phyloP scores from a whole-genome alignment of 805 yeast genomes.

The Lipomyces yamanashiensis region DNA sequence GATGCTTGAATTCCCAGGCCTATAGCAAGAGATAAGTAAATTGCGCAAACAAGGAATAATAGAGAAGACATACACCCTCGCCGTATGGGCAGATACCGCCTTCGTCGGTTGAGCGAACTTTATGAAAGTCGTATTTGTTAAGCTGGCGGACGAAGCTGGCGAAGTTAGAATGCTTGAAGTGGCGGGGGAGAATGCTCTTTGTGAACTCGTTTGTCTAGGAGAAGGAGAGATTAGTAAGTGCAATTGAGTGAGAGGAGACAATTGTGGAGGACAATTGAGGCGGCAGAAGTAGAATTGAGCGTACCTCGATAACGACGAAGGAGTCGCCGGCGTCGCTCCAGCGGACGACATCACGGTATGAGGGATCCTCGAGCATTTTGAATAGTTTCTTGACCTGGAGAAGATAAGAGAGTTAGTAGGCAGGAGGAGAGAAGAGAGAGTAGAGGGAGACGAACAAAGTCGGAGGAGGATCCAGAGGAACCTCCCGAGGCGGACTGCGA shows the following conservation, averaged over 20 bases:
- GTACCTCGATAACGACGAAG: slow-evolving; percentile 77
- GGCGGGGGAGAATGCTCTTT: slow-evolving; percentile 82
- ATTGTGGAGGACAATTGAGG: neutral
- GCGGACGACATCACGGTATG: slow-evolving; percentile 73
- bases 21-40: slow-evolving; percentile 37
- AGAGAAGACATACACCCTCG: slow-evolving; percentile 48
- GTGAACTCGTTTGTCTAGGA: slow-evolving; percentile 78
- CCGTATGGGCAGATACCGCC: slow-evolving; percentile 62
- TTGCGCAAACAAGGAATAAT: neutral
- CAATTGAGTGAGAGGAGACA: neutral
- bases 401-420: neutral
- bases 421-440: neutral
- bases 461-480: slow-evolving; percentile 36
- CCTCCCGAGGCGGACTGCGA: slow-evolving; percentile 25
- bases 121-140: slow-evolving; percentile 96
- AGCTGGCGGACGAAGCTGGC: slow-evolving; percentile 94
- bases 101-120: slow-evolving; percentile 78
- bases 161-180: slow-evolving; percentile 93
- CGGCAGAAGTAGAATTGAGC: slow-evolving; percentile 9
- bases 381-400: slow-evolving; percentile 44
- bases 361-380: slow-evolving; percentile 82
- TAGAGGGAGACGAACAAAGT: slow-evolving; percentile 32
- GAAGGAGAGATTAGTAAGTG: neutral
- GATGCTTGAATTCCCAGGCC: slow-evolving; percentile 95
- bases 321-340: slow-evolving; percentile 89